Percentiles rank a stretch among this genome's conserved stretches.
phyloP scores from a whole-genome alignment of 306 rosid genomes.

The Datisca glomerata region DNA sequence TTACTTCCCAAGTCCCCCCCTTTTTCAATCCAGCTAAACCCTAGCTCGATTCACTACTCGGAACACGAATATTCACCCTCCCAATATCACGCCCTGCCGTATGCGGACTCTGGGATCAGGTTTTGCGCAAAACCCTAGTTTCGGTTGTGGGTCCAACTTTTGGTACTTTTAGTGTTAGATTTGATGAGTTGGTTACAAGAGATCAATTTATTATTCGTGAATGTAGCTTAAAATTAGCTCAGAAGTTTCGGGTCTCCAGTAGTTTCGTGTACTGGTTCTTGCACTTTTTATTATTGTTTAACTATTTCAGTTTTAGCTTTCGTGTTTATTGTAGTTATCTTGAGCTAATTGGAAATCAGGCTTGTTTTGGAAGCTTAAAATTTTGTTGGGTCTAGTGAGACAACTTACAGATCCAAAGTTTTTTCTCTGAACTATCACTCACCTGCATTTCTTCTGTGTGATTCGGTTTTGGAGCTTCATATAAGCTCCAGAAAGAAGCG shows the following conservation, averaged over 20 bases:
- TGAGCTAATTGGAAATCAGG: constrained; percentile 3
- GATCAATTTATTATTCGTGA: constrained; percentile 9
- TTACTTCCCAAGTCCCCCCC: constrained; percentile 4
- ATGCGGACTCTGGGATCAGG: constrained; percentile 18
- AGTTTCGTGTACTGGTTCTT: constrained; percentile 22
- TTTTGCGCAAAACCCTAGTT: constrained; percentile 62
- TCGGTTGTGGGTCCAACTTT: constrained; percentile 30
- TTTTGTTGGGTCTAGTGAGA: not conserved
- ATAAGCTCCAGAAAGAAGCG: no score
- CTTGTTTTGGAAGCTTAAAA: not conserved
- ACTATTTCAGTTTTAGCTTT: not conserved
- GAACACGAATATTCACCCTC: constrained; percentile 13
- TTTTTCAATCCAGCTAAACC: constrained; percentile 29
- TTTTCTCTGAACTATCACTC: not conserved
- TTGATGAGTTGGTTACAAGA: constrained; percentile 19
- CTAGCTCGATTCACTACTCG: constrained; percentile 26
- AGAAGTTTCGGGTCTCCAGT: constrained; percentile 19
- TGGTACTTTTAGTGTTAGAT: constrained; percentile 28
- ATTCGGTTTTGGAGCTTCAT: no score
- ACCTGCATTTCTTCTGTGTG: no score
- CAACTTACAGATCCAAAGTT: not conserved
- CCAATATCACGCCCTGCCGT: constrained; percentile 12
- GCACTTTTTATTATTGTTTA: constrained; percentile 15
- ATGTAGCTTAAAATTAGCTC: constrained; percentile 22
- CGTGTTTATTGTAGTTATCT: not conserved